Evolutionary conservation across 306 rosid genomes (phyloP).

Genomic region (Castanea mollissima): DNA sequence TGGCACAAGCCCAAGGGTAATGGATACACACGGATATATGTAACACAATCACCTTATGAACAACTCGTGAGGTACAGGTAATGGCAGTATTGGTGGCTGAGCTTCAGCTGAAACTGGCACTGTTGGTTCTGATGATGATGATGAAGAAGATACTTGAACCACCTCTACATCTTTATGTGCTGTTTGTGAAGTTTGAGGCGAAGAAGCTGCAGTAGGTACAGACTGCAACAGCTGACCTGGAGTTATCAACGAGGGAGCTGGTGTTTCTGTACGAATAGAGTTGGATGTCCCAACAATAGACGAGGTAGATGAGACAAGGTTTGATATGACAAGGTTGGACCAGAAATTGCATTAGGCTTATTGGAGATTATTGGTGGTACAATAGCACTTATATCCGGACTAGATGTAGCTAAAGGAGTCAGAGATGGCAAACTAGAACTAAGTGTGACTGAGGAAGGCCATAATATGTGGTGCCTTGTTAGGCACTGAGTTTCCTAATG

Average conservation of each 20-base stretch:
- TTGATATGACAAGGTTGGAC: slow-evolving; percentile 54
- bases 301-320: slow-evolving; percentile 50
- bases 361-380: slow-evolving; percentile 44
- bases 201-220: slow-evolving; percentile 49
- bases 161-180: slow-evolving; percentile 80
- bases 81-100: slow-evolving; percentile 83
- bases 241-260: slow-evolving; percentile 66
- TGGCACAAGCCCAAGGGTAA: neutral
- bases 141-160: slow-evolving; percentile 54
- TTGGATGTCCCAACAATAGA: slow-evolving; percentile 52
- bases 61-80: slow-evolving; percentile 54
- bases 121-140: slow-evolving; percentile 41
- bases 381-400: slow-evolving; percentile 45
- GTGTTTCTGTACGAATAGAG: slow-evolving; percentile 41
- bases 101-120: slow-evolving; percentile 49
- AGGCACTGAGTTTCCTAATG: slow-evolving; percentile 39
- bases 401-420: slow-evolving; percentile 45
- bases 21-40: neutral
- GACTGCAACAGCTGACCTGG: slow-evolving; percentile 84
- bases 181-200: slow-evolving; percentile 50
- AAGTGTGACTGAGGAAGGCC: slow-evolving; percentile 36
- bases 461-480: slow-evolving; percentile 46
- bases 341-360: slow-evolving; percentile 50
- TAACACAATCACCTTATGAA: slow-evolving; percentile 43
- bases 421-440: slow-evolving; percentile 48